Evolutionary conservation across 2,329 filamentous ascomycete genomes (phyloP), one percentile per base, ranked within the genome.

Genomic region (Hypoxylon sp.): DNA sequence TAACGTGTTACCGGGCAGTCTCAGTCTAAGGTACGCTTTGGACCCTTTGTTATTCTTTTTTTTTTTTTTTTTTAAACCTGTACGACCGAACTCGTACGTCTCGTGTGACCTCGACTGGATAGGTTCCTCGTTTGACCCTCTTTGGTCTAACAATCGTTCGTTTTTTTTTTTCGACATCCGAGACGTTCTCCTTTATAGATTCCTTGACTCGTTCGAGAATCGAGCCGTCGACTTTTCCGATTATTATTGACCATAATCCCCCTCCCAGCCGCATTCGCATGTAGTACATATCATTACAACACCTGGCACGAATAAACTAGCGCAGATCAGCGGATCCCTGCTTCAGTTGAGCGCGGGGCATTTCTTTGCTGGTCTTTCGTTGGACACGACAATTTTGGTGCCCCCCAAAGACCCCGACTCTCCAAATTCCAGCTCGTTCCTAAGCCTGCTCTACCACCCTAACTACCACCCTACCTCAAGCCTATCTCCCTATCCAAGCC

Each of bases 231-330:
- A 33, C 42, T 53, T 24, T 13, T 29, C 11, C 19, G 22, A 22
- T 47, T 47, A 44, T 54, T 44, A 57, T 59, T 60, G 52, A 51
- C n/a, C 55, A 35, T 50, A 11, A 13, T 19, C 46, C 22, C 26
- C 33, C 35, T 22, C 29, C 14, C 47, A 26, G 24, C 35, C 35
- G 47, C 26, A 48, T 26, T 47, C 44, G 37, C 57, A 47, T 48
- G 17, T 63, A n/a, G n/a, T n/a, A n/a, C n/a, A n/a, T n/a, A 54
- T 54, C 4, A 59, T 50, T 64, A 60, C 58, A 63, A 62, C 66
- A 71, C 59, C 63, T 71, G 66, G 67, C 67, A 67, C 69, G 67
- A 67, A 63, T 70, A 22, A 63, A 70, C 69, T 67, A 70, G 59
- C 61, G 62, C 51, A 64, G 66, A 71, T 71, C 69, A 63, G 66